Evolutionary conservation across 2,329 filamentous ascomycete genomes (phyloP), one percentile per base, ranked within the genome.

Genomic region (Periconia macrospinosa): DNA sequence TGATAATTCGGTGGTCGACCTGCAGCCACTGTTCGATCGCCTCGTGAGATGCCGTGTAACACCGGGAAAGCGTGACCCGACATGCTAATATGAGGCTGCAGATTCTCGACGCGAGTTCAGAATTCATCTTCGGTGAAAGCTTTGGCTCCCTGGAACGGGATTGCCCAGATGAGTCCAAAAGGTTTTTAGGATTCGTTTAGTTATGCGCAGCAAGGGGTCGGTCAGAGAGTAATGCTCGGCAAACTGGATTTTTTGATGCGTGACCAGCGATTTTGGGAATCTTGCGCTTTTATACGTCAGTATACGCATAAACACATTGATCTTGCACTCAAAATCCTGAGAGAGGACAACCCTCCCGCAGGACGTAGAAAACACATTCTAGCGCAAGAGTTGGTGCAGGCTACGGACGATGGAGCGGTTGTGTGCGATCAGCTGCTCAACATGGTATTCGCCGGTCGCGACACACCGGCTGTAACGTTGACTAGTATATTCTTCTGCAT

Each of bases 61-160:
- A 27, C n/a, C n/a, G 23, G 8, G 8, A 27, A 27, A 27, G 3
- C 23, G 23, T 3, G 23, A 8, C 23, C 3, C 8, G 23, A 27
- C 23, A 8, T 5, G 10, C 37, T 41, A 41, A 41, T 41, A 6
- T 11, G 6, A 3, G 37, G 10, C 17, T 15, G 35, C 45, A 59
- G 57, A 60, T 58, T 30, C 70, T 78, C 50, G 76, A 78, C 52
- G 67, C 73, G 35, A 71, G 73, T 2, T 75, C 73, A 7, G 74
- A 78, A 45, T 77, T 78, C 58, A 66, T 76, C 20, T 75, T 76
- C 51, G 74, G 75, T 48, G 66, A 74, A 47, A 69, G 48, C 13
- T 52, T 60, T 30, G 47, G 47, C 47, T 70, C 63, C 44, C 58
- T 72, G 8, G 48, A 61, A 17, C 19, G 37, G 15, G 65, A 66